These are phyloP conservation scores for Epichloe glyceriae DNA, from an alignment of 2,329 filamentous ascomycete genomes.

Conservation along the genomic window DNA sequence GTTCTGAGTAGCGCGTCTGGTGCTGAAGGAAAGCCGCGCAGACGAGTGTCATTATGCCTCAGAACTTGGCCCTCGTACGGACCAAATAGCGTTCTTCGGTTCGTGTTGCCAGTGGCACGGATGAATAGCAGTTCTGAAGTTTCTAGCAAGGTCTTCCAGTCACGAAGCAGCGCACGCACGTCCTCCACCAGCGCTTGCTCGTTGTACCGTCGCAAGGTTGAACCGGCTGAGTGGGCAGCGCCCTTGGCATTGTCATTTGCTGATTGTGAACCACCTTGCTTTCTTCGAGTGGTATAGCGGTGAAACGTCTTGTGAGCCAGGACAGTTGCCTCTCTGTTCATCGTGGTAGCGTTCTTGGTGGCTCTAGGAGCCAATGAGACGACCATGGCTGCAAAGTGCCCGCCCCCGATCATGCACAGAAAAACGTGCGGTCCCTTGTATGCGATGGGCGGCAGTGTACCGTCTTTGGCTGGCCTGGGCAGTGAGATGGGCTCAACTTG, in stretches of 20 bases:
- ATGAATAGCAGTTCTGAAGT: conserved; percentile 77
- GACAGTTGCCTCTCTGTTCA: conserved; percentile 77
- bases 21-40: conserved; percentile 87
- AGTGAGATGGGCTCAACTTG: conserved; percentile 54
- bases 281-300: conserved; percentile 87
- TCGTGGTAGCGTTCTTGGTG: conserved; percentile 51
- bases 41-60: conserved; percentile 60
- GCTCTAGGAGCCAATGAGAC: conserved; percentile 75
- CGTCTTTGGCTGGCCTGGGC: conserved; percentile 43
- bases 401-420: conserved; percentile 95
- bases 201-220: conserved; percentile 81
- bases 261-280: conserved; percentile 91
- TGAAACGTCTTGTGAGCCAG: conserved; percentile 97
- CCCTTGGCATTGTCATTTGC: conserved; percentile 92
- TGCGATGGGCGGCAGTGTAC: conserved; percentile 37
- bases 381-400: conserved; percentile 94
- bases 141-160: conserved; percentile 81
- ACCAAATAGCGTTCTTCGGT: conserved; percentile 76
- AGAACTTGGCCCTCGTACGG: conserved; percentile 84
- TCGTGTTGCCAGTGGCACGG: conserved; percentile 75
- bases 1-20: conserved; percentile 77
- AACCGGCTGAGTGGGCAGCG: conserved; percentile 84
- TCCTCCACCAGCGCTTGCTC: conserved; percentile 85
- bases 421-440: conserved; percentile 77
- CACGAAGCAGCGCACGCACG: conserved; percentile 63